Base-by-base conservation (phyloP, 2,329 filamentous ascomycete genomes). In the Verticillium albo-atrum region DNA sequence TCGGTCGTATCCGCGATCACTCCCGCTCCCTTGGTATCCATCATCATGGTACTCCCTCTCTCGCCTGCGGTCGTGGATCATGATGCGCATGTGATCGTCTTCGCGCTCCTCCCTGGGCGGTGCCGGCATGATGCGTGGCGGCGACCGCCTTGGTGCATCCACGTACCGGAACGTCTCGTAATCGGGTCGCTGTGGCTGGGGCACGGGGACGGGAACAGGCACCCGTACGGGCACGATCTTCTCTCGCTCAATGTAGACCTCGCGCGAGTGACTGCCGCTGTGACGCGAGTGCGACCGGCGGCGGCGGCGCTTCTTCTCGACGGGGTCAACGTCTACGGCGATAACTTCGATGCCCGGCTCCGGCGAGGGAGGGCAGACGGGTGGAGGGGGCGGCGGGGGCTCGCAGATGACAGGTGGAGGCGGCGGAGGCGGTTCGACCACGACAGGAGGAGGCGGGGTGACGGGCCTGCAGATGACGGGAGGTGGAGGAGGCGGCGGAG, bases 161-260 rank as follows among this genome's bases (percentile, higher is more conserved):
- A 84, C 75, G 64, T 84, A 83, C 6, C 82, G 79, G 65, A 74
- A 84, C 30, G 79, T 80, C 37, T 82, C 81, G 62, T 77, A 78
- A 61, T 70, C 66, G 35, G 73, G 73, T 64, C 73, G 74, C 28
- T 58, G 59, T 26, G 58, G 60, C 20, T 69, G 68, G 55, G 71
- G 72, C 20, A 76, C 74, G 1, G 74, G 75, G 6, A 78, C 74
- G 20, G 75, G 78, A 2, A 79, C 73, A 7, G 72, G 75, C 51
- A 74, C 67, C 10, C 72, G 73, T 7, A 77, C 68, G 35, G 77
- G 79, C 17, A 82, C 72, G 54, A 79, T 64, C 56, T 75, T 74
- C 67, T 85, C 82, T 27, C 81, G 75, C 20, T 62, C 58, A 20
- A 63, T 67, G 58, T 66, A 66, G 61, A 67, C 67, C 30, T 56